Percentiles rank a stretch among this genome's conserved stretches.
These are phyloP conservation scores for Nadsonia commutata DNA, from an alignment of 1,139 yeast species.

Conservation along the genomic window DNA sequence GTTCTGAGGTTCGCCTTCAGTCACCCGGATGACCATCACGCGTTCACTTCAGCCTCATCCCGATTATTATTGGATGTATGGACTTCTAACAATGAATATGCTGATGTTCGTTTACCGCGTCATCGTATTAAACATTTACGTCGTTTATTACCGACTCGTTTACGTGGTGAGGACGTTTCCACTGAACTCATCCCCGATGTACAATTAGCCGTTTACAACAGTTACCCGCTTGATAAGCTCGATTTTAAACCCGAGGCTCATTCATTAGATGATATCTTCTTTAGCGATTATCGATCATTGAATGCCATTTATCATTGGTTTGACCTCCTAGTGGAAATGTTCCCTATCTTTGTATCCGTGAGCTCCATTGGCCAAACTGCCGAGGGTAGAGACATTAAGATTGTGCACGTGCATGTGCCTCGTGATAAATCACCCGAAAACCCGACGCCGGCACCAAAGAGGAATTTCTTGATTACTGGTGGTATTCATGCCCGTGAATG, in stretches of 20 bases:
- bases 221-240: constrained; percentile 13
- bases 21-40: constrained; percentile 14
- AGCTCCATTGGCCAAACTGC: constrained; percentile 61
- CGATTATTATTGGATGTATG: constrained; percentile 25
- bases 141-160: constrained; percentile 17
- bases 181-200: constrained; percentile 19
- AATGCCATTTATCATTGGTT: constrained; percentile 63
- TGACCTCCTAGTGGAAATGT: constrained; percentile 27
- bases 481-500: constrained; percentile 89
- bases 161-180: constrained; percentile 13
- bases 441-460: constrained; percentile 23
- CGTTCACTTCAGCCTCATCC: constrained; percentile 18
- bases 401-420: constrained; percentile 42
- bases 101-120: constrained; percentile 19
- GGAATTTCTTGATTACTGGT: constrained; percentile 63
- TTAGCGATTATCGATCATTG: constrained; percentile 55
- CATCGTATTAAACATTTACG: constrained; percentile 16
- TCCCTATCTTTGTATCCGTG: constrained; percentile 42
- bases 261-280: constrained; percentile 29
- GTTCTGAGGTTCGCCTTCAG: constrained; percentile 34
- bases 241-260: constrained; percentile 1
- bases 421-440: constrained; percentile 20
- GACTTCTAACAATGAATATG: constrained; percentile 16
- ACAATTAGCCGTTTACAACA: constrained; percentile 18
- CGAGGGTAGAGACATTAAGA: constrained; percentile 58